A percentile compares a stretch with the other conserved stretches of the same genome.
Conservation (phyloP, 805 yeast genomes). For the Sugiyamaella chiloensis region DNA sequence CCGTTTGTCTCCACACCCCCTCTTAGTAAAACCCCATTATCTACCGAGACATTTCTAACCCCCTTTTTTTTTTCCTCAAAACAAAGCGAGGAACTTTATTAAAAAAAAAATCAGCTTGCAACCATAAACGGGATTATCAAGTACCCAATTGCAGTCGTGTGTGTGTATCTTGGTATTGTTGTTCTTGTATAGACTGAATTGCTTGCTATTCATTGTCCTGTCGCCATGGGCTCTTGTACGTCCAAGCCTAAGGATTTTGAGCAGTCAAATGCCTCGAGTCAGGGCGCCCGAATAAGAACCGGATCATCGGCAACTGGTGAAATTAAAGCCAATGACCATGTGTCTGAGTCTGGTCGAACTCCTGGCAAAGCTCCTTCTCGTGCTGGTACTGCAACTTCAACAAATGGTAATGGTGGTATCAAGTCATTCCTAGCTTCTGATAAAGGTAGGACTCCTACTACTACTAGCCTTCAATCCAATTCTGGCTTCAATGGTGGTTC, state of each 20-base stretch:
- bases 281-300: not conserved
- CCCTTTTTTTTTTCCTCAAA: not conserved
- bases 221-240: conserved; percentile 8
- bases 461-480: not conserved
- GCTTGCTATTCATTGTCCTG: too few relatives aligned
- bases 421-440: not conserved
- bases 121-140: too few relatives aligned
- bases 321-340: not conserved
- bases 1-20: too few relatives aligned
- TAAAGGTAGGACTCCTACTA: not conserved
- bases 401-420: not conserved
- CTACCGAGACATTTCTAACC: not conserved
- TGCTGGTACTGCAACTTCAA: not conserved
- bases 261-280: not conserved
- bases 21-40: not conserved
- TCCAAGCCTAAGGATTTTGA: conserved; percentile 3
- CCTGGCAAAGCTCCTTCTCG: not conserved
- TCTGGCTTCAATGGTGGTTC: not conserved
- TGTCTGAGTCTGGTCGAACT: not conserved
- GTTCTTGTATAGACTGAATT: too few relatives aligned
- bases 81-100: too few relatives aligned
- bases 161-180: too few relatives aligned
- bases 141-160: too few relatives aligned
- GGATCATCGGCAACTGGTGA: conserved; percentile 2
- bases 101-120: too few relatives aligned